Conservation (phyloP, 768 basidiomycete species). For the Lentinula aciculospora region DNA sequence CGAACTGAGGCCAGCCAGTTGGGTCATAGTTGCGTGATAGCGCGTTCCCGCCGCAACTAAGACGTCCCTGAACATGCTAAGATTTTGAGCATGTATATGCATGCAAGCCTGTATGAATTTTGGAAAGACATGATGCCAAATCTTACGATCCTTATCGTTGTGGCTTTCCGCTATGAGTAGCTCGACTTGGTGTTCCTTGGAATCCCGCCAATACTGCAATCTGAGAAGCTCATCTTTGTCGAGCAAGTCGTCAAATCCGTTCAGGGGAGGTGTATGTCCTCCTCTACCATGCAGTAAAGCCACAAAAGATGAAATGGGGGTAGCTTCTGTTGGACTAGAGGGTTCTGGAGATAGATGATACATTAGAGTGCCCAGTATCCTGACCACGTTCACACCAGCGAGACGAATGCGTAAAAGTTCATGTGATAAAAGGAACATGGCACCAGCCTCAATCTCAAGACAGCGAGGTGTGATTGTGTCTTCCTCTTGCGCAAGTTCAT, state of each 20-base stretch:
- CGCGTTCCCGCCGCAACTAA: slow-evolving; percentile 64
- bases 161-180: slow-evolving; percentile 70
- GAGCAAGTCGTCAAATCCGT: slow-evolving; percentile 62
- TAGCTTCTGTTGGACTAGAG: slow-evolving; percentile 20
- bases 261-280: slow-evolving; percentile 40
- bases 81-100: slow-evolving; percentile 38
- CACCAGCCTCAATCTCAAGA: slow-evolving; percentile 64
- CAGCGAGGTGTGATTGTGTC: slow-evolving; percentile 39
- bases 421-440: slow-evolving; percentile 69
- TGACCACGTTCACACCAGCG: slow-evolving; percentile 60
- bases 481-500: slow-evolving; percentile 34
- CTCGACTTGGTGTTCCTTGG: slow-evolving; percentile 47
- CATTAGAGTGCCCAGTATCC: slow-evolving; percentile 47
- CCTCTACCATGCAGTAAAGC: slow-evolving; percentile 49
- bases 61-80: slow-evolving; percentile 54
- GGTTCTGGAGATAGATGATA: slow-evolving; percentile 34
- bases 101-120: slow-evolving; percentile 53
- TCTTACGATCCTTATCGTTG: slow-evolving; percentile 56
- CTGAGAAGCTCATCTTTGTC: slow-evolving; percentile 56
- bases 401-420: slow-evolving; percentile 43
- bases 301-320: slow-evolving; percentile 34
- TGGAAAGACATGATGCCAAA: slow-evolving; percentile 76
- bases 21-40: slow-evolving; percentile 66
- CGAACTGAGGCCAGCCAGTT: slow-evolving; percentile 66
- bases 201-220: slow-evolving; percentile 62